Conservation (phyloP, 371 early-diverging fungal species). For the Rhizopus microsporus region DNA sequence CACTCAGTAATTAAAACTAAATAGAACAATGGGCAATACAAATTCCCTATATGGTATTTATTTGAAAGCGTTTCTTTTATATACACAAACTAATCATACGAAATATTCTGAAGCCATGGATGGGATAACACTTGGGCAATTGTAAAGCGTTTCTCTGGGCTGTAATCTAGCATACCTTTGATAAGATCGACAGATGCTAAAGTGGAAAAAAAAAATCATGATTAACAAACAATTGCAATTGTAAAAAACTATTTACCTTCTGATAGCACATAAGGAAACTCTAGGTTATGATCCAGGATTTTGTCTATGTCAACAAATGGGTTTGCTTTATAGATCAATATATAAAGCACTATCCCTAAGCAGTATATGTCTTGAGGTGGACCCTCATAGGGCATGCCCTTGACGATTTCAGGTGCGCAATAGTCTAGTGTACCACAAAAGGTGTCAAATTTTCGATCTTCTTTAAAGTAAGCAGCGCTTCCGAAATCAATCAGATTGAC, state of each 20-base stretch:
- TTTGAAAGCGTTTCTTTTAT: not conserved
- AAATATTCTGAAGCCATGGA: conserved; percentile 44
- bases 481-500: conserved; percentile 79
- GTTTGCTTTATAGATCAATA: conserved; percentile 76
- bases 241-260: conserved; percentile 43
- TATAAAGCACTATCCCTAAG: conserved; percentile 79
- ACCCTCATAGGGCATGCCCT: conserved; percentile 70
- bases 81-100: not conserved
- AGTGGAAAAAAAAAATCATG: not conserved
- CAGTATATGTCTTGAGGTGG: conserved; percentile 87
- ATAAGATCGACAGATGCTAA: conserved; percentile 57
- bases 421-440: conserved; percentile 78
- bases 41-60: not conserved
- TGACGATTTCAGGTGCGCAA: conserved; percentile 74
- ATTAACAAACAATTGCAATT: not conserved
- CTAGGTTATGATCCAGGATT: conserved; percentile 63
- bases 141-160: conserved; percentile 49
- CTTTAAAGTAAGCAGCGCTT: conserved; percentile 64
- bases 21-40: too few relatives aligned
- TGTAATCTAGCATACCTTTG: conserved; percentile 51
- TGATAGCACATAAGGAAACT: conserved; percentile 63
- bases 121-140: conserved; percentile 58
- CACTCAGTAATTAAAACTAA: too few relatives aligned
- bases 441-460: conserved; percentile 66
- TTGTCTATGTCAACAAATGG: conserved; percentile 84